Percentiles rank a stretch among this genome's conserved stretches.
These are phyloP conservation scores for Rhynchospora pubera DNA, from an alignment of 176 grass and related monocot genomes.

Conservation along the genomic window DNA sequence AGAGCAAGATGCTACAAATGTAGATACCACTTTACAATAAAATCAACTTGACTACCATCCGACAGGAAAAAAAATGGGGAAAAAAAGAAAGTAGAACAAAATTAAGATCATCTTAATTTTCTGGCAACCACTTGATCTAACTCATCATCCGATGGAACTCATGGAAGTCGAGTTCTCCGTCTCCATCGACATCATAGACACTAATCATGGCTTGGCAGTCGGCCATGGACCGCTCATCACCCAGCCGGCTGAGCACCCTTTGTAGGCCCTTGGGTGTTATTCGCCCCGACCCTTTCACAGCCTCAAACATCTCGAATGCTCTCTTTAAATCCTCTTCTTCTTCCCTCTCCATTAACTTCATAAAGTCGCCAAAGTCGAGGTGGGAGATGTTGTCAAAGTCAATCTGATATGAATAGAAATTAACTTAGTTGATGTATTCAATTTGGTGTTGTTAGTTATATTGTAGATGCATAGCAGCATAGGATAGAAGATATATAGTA, in stretches of 20 bases:
- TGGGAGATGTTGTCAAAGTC: conserved; percentile 26
- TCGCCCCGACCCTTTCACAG: conserved; percentile 59
- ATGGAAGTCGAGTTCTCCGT: conserved; percentile 81
- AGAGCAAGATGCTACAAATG: conserved; percentile 1
- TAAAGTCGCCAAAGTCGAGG: conserved; percentile 78
- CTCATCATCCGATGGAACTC: conserved; percentile 95
- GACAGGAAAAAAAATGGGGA: not conserved
- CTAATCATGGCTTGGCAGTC: conserved; percentile 81
- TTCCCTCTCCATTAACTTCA: conserved; percentile 67
- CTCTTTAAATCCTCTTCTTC: conserved; percentile 64
- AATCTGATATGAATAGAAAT: not conserved
- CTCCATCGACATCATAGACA: conserved; percentile 79
- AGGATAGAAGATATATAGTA: no score
- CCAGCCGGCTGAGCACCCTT: conserved; percentile 66
- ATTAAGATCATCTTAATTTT: conserved; percentile 5
- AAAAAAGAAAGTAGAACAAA: not conserved
- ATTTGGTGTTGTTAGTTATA: not conserved
- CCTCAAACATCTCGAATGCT: conserved; percentile 91
- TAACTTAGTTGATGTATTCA: not conserved
- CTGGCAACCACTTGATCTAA: conserved; percentile 24
- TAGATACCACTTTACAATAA: conserved; percentile 8
- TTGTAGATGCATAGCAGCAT: no score
- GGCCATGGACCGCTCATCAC: conserved; percentile 59
- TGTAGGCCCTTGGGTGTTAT: conserved; percentile 76
- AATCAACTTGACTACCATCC: not conserved